phyloP scores from a whole-genome alignment of 1,284 basidiomycete species.

The Cystobasidium sp. region DNA sequence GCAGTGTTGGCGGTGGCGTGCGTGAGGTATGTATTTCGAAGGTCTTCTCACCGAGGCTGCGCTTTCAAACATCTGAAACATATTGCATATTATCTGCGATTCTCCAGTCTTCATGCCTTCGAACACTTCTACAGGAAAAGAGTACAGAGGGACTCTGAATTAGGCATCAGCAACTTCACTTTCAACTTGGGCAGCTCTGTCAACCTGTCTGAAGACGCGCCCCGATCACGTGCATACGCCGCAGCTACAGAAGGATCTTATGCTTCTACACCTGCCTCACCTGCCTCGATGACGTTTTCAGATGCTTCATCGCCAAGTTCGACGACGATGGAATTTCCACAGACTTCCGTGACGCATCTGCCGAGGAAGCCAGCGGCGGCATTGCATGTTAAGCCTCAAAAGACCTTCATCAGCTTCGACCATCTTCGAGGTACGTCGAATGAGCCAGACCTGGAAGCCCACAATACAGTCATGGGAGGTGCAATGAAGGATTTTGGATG shows the following conservation, averaged over 20 bases:
- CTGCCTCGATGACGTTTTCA: not conserved
- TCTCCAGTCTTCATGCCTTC: constrained; percentile 20
- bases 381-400: constrained; percentile 14
- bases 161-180: constrained; percentile 5
- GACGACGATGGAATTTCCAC: not conserved
- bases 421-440: not conserved
- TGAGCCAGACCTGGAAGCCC: not conserved
- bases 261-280: not conserved
- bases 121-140: constrained; percentile 1
- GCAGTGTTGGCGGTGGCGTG: too few species aligned
- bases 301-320: not conserved
- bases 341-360: not conserved
- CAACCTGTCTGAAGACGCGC: not conserved
- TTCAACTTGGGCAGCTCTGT: not conserved
- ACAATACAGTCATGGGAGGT: not conserved
- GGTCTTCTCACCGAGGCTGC: too few species aligned
- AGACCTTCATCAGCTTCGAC: constrained; percentile 14
- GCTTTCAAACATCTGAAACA: too few species aligned
- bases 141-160: not conserved
- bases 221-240: not conserved
- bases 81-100: too few species aligned
- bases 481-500: constrained; percentile 8
- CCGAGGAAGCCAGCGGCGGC: not conserved
- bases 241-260: not conserved
- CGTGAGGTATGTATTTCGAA: too few species aligned